Evolutionary conservation across 2,329 filamentous ascomycete species (phyloP), one percentile per base, ranked within the genome.

Genomic region (Exophiala calicioides): DNA sequence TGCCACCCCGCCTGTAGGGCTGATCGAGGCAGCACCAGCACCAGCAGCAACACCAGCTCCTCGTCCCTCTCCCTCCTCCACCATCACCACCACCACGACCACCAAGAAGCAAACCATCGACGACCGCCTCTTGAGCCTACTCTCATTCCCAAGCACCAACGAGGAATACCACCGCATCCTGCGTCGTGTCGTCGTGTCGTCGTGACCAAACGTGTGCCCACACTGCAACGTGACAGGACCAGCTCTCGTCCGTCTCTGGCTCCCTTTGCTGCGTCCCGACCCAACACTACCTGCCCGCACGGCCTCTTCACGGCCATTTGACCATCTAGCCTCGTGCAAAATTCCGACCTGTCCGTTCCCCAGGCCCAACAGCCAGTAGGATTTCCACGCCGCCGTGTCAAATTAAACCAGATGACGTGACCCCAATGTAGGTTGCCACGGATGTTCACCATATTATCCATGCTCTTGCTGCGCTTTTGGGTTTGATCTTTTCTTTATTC

Each of bases 391-490:
- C 20, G 32, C 12, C 30, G 19, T 26, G 27, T 35, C 10, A 19
- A 21, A 27, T 16, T 31, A 44, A 34, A 27, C 20, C n/a, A 31
- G 45, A 52, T 55, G 52, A 55, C 48, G 52, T 55, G 52, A 54
- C 52, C 31, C 23, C 29, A n/a, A n/a, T n/a, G n/a, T n/a, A n/a
- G n/a, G 18, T 15, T 20, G 20, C 15, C 24, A 26, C 20, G 19
- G n/a, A 43, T n/a, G 41, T 37, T 31, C 43, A 33, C 35, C 46
- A 45, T 56, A 49, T 49, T 53, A 51, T 56, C 77, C 62, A 79
- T 80, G 31, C 90, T 88, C 24, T 33, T 90, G 90, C 63, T 96
- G 86, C 65, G 94, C 83, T 36, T 37, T 29, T 26, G 29, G 30
- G 19, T 20, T 26, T 20, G 42, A 12, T 27, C 16, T 18, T 42